These are phyloP conservation scores for Penicillium sp. DNA, from an alignment of 2,329 filamentous ascomycete species.

Conservation along the genomic window DNA sequence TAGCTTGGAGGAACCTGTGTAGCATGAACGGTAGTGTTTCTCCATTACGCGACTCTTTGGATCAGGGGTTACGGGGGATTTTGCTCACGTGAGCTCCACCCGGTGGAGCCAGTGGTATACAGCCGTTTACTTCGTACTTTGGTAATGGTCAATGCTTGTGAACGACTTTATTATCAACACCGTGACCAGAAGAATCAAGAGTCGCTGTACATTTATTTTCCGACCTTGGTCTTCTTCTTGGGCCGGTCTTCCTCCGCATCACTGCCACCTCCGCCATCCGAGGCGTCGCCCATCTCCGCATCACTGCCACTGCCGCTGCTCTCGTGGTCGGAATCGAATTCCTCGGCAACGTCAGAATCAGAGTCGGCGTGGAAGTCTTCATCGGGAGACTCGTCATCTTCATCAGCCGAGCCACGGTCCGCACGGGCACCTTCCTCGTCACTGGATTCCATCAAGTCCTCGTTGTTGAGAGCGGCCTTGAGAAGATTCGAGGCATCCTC, in stretches of 20 bases:
- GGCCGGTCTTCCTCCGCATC: conserved; percentile 52
- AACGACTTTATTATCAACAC: background rate
- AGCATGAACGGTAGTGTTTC: background rate
- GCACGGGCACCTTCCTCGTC: conserved; percentile 72
- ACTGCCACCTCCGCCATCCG: conserved; percentile 36
- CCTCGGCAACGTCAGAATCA: conserved; percentile 93
- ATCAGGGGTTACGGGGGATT: conserved; percentile 24
- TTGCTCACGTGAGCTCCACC: conserved; percentile 21
- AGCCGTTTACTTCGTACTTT: background rate
- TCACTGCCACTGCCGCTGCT: conserved; percentile 71
- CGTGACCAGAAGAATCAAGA: background rate
- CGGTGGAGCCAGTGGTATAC: conserved; percentile 5
- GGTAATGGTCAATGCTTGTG: background rate
- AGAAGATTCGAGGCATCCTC: conserved; percentile 72
- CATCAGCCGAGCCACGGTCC: conserved; percentile 87
- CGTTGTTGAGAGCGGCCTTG: conserved; percentile 77
- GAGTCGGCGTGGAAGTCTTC: conserved; percentile 93
- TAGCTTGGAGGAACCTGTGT: background rate
- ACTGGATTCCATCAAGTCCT: conserved; percentile 76
- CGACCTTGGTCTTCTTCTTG: conserved; percentile 62
- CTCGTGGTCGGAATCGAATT: conserved; percentile 88
- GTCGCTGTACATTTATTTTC: conserved; percentile 30
- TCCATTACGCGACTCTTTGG: conserved; percentile 3
- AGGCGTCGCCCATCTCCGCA: conserved; percentile 56
- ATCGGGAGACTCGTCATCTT: conserved; percentile 91